These are phyloP conservation scores for Escallonia herrerae DNA, from an alignment of 129 eudicot species.

Conservation along the genomic window DNA sequence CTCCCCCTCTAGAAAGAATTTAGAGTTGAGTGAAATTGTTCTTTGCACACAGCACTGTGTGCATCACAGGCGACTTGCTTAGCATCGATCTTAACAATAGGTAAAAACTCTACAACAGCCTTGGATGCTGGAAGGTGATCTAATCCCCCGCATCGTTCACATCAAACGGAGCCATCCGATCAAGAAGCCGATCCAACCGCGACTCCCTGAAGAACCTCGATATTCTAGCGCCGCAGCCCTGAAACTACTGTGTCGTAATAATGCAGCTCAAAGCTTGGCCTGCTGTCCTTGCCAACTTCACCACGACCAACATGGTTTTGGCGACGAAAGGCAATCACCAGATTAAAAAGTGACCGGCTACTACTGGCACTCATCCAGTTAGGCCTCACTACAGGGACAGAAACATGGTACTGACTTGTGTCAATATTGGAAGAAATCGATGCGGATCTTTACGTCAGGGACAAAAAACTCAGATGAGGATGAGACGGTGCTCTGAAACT, in stretches of 20 bases:
- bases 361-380: constrained; percentile 5
- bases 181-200: constrained; percentile 41
- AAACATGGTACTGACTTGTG: constrained; percentile 7
- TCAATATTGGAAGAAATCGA: too few species aligned
- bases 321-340: constrained; percentile 38
- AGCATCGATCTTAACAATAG: constrained; percentile 18
- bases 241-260: constrained; percentile 35
- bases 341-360: constrained; percentile 35
- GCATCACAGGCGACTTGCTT: constrained; percentile 18
- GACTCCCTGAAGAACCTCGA: constrained; percentile 45
- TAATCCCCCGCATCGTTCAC: constrained; percentile 18
- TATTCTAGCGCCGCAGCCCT: constrained; percentile 35
- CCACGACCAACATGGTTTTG: background rate
- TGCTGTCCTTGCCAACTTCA: background rate
- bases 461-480: too few species aligned
- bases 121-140: constrained; percentile 41
- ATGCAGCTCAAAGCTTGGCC: constrained; percentile 32
- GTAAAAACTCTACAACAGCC: constrained; percentile 35
- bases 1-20: too few species aligned
- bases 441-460: too few species aligned
- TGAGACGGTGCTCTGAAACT: too few species aligned
- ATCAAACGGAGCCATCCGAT: constrained; percentile 40
- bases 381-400: constrained; percentile 10
- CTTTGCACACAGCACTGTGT: constrained; percentile 47
- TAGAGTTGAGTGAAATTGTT: constrained; percentile 36